Evolutionary conservation across 768 basidiomycete species (phyloP), one percentile per base, ranked within the genome.

Genomic region (Boletus pseudopeckii): DNA sequence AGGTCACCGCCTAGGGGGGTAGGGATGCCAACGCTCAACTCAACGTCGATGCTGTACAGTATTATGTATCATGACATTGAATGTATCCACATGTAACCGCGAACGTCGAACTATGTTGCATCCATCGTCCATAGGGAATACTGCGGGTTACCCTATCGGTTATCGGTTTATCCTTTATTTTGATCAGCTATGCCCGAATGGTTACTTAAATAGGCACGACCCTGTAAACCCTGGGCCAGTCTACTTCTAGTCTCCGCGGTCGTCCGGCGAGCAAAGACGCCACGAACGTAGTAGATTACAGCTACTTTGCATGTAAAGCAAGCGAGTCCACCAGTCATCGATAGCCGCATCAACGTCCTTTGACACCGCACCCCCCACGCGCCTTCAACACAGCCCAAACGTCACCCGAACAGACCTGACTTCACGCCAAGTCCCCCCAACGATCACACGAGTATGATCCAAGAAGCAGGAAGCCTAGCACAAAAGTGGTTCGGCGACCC

Each of bases 401-500:
- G 30, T 53, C 52, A 53, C 39, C 55, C 55, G 18, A 13, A 14
- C 59, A 39, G 50, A 61, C 54, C 40, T 42, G 52, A 58, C 38
- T 28, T 28, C 26, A 36, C 30, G 32, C 38, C 26, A n/a, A n/a
- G n/a, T n/a, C n/a, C n/a, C n/a, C n/a, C n/a, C n/a, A 36, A 41
- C 20, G 42, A 18, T 5, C 30, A 55, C 18, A 39, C 36, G 34
- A 14, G 20, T 7, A 24, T 17, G 32, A 36, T 15, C 17, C 55
- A 41, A 24, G 30, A 34, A 39, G 9, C 18, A 26, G 24, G 36
- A 46, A 38, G 30, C 17, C 17, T 26, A 34, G 22, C 20, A 53
- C 37, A 39, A 52, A 50, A 26, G 5, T 1, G 34, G 46, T 26
- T n/a, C 47, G 15, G 4, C 48, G 63, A 65, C 63, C 63, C 63